Conservation (phyloP, 345 rosid genomes). For the Ricinus communis region DNA sequence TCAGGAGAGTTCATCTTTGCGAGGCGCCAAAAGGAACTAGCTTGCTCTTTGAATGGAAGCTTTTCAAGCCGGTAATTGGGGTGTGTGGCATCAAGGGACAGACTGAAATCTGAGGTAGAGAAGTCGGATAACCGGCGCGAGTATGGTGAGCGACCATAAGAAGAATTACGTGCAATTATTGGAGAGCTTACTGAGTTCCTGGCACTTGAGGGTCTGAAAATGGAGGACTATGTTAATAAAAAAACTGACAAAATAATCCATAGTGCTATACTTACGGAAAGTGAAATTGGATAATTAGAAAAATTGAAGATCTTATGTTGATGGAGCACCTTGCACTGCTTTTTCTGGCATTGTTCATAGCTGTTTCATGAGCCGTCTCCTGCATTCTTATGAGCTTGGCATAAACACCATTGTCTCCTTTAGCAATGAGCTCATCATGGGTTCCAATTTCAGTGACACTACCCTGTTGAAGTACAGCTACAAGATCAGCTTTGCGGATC, state of each 20-base stretch:
- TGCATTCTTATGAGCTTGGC: slow-evolving; percentile 95
- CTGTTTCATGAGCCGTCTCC: slow-evolving; percentile 94
- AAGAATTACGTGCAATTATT: slow-evolving; percentile 86
- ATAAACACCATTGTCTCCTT: slow-evolving; percentile 87
- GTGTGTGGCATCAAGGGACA: slow-evolving; percentile 73
- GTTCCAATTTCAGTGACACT: slow-evolving; percentile 89
- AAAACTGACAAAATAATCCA: background rate
- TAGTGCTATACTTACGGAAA: background rate
- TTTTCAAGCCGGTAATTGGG: slow-evolving; percentile 80
- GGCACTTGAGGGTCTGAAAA: slow-evolving; percentile 92
- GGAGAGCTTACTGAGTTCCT: slow-evolving; percentile 98
- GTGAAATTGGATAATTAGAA: too few relatives aligned
- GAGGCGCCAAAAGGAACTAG: slow-evolving; percentile 94
- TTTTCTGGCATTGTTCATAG: slow-evolving; percentile 88
- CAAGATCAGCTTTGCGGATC: slow-evolving; percentile 95
- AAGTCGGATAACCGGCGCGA: slow-evolving; percentile 93
- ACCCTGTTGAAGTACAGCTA: slow-evolving; percentile 95
- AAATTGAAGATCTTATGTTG: background rate
- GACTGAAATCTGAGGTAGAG: slow-evolving; percentile 96
- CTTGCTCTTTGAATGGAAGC: slow-evolving; percentile 93
- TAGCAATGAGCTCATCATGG: slow-evolving; percentile 82
- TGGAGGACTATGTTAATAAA: slow-evolving; percentile 18
- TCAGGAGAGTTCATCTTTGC: slow-evolving; percentile 97
- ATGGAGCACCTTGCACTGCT: slow-evolving; percentile 82
- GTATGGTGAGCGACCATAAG: slow-evolving; percentile 94